phyloP scores from a whole-genome alignment of 805 yeast species.

The Metschnikowia kofuensis region DNA sequence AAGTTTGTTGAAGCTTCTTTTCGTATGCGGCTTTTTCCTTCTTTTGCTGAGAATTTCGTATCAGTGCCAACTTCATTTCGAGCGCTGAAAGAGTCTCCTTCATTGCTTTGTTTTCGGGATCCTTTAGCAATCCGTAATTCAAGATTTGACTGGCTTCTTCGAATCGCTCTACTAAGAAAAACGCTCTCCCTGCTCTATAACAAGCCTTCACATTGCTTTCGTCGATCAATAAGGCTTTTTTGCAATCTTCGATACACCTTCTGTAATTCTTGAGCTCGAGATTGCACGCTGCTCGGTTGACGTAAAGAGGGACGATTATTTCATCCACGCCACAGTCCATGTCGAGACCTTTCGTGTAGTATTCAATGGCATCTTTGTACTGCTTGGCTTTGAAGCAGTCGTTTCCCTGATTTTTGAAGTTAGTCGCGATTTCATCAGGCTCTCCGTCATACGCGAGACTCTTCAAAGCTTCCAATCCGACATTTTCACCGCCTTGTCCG shows the following conservation, averaged over 20 bases:
- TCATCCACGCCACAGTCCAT: slow-evolving; percentile 57
- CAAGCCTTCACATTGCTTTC: slow-evolving; percentile 79
- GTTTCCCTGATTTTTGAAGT: slow-evolving; percentile 91
- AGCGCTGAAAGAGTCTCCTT: slow-evolving; percentile 43
- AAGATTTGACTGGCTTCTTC: slow-evolving; percentile 72
- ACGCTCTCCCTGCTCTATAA: slow-evolving; percentile 81
- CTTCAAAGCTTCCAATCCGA: slow-evolving; percentile 79
- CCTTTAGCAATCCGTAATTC: slow-evolving; percentile 62
- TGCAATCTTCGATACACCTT: slow-evolving; percentile 82
- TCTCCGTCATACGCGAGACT: slow-evolving; percentile 95
- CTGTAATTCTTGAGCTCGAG: slow-evolving; percentile 82
- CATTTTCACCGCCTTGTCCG: slow-evolving; percentile 72
- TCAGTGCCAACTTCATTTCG: slow-evolving; percentile 28
- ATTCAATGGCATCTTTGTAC: slow-evolving; percentile 72
- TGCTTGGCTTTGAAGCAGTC: slow-evolving; percentile 72
- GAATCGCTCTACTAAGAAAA: slow-evolving; percentile 58
- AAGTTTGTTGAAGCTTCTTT: slow-evolving; percentile 39
- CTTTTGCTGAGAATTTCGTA: slow-evolving; percentile 27
- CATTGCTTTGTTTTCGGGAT: slow-evolving; percentile 57
- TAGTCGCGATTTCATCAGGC: slow-evolving; percentile 85
- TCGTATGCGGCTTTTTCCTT: slow-evolving; percentile 39
- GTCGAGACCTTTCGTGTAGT: slow-evolving; percentile 76
- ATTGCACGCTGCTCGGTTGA: slow-evolving; percentile 91
- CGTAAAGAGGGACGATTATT: slow-evolving; percentile 60
- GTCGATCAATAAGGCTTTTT: slow-evolving; percentile 60